Conservation (phyloP, 768 basidiomycete species). For the Suillus plorans region DNA sequence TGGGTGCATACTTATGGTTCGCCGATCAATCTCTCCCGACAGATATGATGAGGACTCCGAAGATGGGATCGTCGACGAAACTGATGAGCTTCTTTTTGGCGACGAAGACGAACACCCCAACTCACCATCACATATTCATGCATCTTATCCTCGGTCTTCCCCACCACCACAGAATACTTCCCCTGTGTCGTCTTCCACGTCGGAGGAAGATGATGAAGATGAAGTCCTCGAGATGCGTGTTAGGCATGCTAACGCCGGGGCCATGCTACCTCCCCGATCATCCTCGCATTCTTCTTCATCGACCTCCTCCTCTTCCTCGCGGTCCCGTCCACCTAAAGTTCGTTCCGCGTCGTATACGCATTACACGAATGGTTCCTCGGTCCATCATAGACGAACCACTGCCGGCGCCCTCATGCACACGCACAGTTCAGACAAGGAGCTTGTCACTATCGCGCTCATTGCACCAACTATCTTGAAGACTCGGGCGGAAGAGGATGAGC, state of each 20-base stretch:
- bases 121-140: conserved; percentile 4
- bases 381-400: conserved; percentile 32
- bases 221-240: conserved; percentile 68
- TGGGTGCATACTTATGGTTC: background rate
- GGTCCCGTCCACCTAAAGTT: conserved; percentile 28
- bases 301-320: conserved; percentile 21
- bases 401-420: conserved; percentile 42
- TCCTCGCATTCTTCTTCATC: conserved; percentile 39
- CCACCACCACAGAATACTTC: conserved; percentile 20
- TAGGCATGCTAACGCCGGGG: conserved; percentile 23
- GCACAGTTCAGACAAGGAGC: conserved; percentile 43
- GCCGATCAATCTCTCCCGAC: conserved; percentile 6
- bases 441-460: conserved; percentile 70
- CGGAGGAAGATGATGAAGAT: conserved; percentile 48
- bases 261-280: conserved; percentile 34
- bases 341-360: conserved; percentile 29
- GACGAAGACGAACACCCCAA: conserved; percentile 24
- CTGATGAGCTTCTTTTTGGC: conserved; percentile 35
- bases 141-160: conserved; percentile 24
- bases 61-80: conserved; percentile 50
- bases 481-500: conserved; percentile 45
- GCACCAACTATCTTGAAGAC: conserved; percentile 89
- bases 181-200: conserved; percentile 32
- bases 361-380: conserved; percentile 17
- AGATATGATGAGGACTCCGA: conserved; percentile 76